Conservation (phyloP, 169 alveolate species). For the Blepharisma undulans region DNA sequence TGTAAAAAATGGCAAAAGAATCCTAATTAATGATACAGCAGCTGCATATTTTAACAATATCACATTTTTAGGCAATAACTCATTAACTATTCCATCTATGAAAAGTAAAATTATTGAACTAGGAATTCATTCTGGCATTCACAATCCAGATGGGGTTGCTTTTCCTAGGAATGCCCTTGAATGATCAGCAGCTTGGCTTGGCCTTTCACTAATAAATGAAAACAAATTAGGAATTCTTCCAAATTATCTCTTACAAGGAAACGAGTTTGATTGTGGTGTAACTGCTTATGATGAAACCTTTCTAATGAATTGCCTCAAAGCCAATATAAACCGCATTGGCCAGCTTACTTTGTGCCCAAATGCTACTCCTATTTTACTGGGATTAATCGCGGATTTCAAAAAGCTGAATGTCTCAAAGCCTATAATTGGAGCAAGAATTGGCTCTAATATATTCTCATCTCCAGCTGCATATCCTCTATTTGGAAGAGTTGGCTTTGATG, state of each 20-base stretch:
- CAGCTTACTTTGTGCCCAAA: not conserved
- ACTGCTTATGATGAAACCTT: not conserved
- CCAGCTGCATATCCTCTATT: not conserved
- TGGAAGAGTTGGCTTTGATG: not conserved
- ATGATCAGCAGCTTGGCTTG: too few species aligned
- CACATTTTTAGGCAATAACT: too few species aligned
- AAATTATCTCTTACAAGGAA: not conserved
- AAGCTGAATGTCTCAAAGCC: not conserved
- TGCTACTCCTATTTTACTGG: not conserved
- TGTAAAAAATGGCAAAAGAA: too few species aligned
- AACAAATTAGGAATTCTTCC: not conserved
- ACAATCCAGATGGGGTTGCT: too few species aligned
- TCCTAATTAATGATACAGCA: too few species aligned
- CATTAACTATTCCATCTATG: too few species aligned
- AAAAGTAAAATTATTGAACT: too few species aligned
- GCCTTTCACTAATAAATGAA: not conserved
- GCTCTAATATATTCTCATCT: not conserved
- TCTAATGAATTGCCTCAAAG: not conserved
- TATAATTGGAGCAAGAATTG: not conserved
- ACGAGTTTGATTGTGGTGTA: not conserved
- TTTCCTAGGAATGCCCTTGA: too few species aligned
- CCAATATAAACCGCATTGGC: not conserved
- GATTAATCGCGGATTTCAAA: not conserved
- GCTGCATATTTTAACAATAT: too few species aligned
- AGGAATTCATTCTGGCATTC: too few species aligned